These are phyloP conservation scores for Ceriops decandra DNA, from an alignment of 345 rosid genomes.

Conservation along the genomic window DNA sequence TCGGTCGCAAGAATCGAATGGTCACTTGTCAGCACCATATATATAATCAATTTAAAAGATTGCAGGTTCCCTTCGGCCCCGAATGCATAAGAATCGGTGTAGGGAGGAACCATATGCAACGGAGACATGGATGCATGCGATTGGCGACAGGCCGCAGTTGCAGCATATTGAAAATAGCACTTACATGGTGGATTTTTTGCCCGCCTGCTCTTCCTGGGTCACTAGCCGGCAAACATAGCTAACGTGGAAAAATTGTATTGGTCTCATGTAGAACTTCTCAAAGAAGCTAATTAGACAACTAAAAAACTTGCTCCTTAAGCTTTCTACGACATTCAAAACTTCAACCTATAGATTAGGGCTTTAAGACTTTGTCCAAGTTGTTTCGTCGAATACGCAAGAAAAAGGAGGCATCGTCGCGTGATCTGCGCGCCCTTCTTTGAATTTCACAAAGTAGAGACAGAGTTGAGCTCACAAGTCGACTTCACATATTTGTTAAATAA, in stretches of 20 bases:
- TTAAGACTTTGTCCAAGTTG: not conserved
- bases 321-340: not conserved
- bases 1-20: not conserved
- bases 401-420: too few relatives aligned
- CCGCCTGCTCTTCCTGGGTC: not conserved
- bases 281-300: slow-evolving; percentile 10
- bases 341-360: slow-evolving; percentile 3
- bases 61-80: too few relatives aligned
- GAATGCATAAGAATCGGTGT: not conserved
- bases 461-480: too few relatives aligned
- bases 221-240: slow-evolving; percentile 1
- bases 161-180: not conserved
- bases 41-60: not conserved
- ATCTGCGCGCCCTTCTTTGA: too few relatives aligned
- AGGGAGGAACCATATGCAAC: not conserved
- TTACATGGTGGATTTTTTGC: not conserved
- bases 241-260: not conserved
- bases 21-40: not conserved
- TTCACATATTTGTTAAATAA: too few relatives aligned
- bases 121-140: not conserved
- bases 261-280: slow-evolving; percentile 5
- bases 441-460: too few relatives aligned
- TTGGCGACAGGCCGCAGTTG: slow-evolving; percentile 3
- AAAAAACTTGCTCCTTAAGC: slow-evolving; percentile 9
- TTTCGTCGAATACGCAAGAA: not conserved